Percentiles rank a stretch among this genome's conserved stretches.
Evolutionary conservation across 495 filamentous ascomycete species (phyloP).

Genomic region (Tuber aestivum): DNA sequence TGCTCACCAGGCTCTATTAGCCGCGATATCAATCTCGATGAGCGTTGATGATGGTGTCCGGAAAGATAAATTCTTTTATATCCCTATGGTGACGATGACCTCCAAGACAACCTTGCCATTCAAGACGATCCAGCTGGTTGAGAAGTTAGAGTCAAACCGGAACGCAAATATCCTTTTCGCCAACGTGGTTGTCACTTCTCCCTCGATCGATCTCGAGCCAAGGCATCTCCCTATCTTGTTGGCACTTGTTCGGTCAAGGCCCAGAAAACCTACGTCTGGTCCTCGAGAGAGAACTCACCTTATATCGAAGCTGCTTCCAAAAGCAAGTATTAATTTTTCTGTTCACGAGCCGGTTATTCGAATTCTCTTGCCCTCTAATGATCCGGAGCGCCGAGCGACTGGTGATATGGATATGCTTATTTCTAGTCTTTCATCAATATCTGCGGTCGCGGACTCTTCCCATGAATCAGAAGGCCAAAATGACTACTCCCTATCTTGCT

Average conservation of each 20-base stretch:
- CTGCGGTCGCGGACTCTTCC: slow-evolving; percentile 85
- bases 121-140: slow-evolving; percentile 77
- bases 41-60: slow-evolving; percentile 82
- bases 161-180: slow-evolving; percentile 96
- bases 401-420: slow-evolving; percentile 91
- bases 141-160: slow-evolving; percentile 72
- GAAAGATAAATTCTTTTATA: slow-evolving; percentile 81
- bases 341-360: slow-evolving; percentile 92
- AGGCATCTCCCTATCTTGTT: slow-evolving; percentile 81
- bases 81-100: slow-evolving; percentile 97
- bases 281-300: slow-evolving; percentile 57
- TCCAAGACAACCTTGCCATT: slow-evolving; percentile 91
- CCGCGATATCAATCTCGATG: slow-evolving; percentile 84
- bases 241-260: slow-evolving; percentile 60
- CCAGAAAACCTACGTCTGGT: slow-evolving; percentile 46
- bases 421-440: slow-evolving; percentile 84
- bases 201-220: slow-evolving; percentile 90
- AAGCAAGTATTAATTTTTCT: slow-evolving; percentile 89
- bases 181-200: slow-evolving; percentile 91
- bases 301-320: slow-evolving; percentile 86
- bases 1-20: slow-evolving; percentile 89
- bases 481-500: slow-evolving; percentile 77
- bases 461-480: slow-evolving; percentile 79
- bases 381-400: slow-evolving; percentile 51
- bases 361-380: slow-evolving; percentile 72